These are phyloP conservation scores for Pichia eremophila DNA, from an alignment of 805 yeast genomes.

Conservation along the genomic window DNA sequence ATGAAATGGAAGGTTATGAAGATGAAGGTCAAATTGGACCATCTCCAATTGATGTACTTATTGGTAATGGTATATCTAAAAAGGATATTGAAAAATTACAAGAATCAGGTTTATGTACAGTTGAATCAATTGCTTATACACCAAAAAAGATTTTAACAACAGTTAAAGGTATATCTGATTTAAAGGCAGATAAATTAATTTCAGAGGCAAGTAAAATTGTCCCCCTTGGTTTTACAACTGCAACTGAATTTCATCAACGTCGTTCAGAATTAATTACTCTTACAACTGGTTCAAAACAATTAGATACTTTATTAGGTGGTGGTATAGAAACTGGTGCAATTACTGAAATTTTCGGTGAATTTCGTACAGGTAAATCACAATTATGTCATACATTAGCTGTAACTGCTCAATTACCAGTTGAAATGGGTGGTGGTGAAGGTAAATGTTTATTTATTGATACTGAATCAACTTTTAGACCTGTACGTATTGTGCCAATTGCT, in stretches of 20 bases:
- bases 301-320: conserved; percentile 90
- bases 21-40: conserved; percentile 40
- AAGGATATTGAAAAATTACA: conserved; percentile 72
- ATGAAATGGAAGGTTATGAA: conserved; percentile 21
- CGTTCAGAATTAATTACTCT: conserved; percentile 85
- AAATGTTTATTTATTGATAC: conserved; percentile 93
- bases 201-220: conserved; percentile 79
- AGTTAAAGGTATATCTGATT: conserved; percentile 90
- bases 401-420: conserved; percentile 92
- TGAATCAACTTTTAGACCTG: conserved; percentile 94
- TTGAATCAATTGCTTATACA: conserved; percentile 87
- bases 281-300: conserved; percentile 90
- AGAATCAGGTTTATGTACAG: conserved; percentile 81
- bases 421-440: conserved; percentile 98
- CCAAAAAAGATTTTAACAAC: conserved; percentile 70
- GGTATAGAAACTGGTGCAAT: conserved; percentile 96
- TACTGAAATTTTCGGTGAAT: conserved; percentile 95
- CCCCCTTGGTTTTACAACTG: conserved; percentile 96
- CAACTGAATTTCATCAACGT: conserved; percentile 85
- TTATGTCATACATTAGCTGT: conserved; percentile 94
- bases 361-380: conserved; percentile 96
- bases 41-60: conserved; percentile 41
- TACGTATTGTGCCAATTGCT: conserved; percentile 80
- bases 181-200: conserved; percentile 81
- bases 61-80: conserved; percentile 78